Evolutionary conservation across 2,329 filamentous ascomycete species (phyloP), one percentile per base, ranked within the genome.

Genomic region (Pseudogymnoascus pannorum): DNA sequence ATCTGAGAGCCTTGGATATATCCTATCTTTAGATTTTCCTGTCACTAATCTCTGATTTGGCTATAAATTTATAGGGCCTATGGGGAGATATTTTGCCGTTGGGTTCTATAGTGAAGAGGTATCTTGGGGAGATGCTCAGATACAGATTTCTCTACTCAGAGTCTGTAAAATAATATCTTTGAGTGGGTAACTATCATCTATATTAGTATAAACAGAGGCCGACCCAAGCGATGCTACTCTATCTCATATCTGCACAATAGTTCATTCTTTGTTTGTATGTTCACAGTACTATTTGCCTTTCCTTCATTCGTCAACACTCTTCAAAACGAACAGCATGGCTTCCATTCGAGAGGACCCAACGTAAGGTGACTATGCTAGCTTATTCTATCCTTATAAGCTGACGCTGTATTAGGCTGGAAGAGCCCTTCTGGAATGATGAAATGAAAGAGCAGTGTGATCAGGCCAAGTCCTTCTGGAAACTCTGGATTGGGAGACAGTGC

Each of bases 381-480:
- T 31, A 1, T 14, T 20, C 9, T 33, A 9, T 5, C 4, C 26
- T 4, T 12, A 14, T 12, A 31, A 54, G 11, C 48, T 54, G 9
- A 54, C 26, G 8, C 16, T 42, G 20, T 54, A 31, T 16, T 14
- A 54, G 48, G 26, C 26, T 54, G 16, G 48, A 54, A 20, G 48
- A 54, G 14, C 48, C 48, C 9, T 54, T 54, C 16, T 54, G 48
- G 48, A 54, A 54, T 8, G 48, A 33, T 20, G 48, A 54, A 26
- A 54, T 54, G 48, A 54, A 54, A 33, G 26, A 31, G 26, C 48
- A 54, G 26, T 54, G 48, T 5, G 48, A 54, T 16, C 48, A 54
- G 48, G 48, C 48, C 48, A 54, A 54, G 26, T 54, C 48, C 7
- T 54, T 54, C 48, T 54, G 48, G 48, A 54, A 54, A 33, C 48